Evolutionary conservation across 169 alveolate species (phyloP).

Genomic region (Plasmodium berghei): DNA sequence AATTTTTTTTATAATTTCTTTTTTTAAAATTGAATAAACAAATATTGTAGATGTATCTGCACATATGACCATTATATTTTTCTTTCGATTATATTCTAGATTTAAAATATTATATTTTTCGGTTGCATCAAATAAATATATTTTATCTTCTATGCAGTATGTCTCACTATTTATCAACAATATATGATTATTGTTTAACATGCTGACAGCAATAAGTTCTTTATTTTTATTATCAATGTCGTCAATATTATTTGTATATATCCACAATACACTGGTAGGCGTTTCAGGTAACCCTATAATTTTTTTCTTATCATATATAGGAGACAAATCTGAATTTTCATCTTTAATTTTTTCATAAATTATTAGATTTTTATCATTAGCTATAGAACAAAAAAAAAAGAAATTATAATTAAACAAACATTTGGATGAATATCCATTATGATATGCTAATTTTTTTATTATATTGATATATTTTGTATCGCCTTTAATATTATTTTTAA

Average conservation of each 20-base stretch:
- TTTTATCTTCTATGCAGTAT: slow-evolving; percentile 31
- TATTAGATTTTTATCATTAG: slow-evolving; percentile 72
- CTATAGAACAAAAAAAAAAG: slow-evolving; percentile 61
- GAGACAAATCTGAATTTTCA: slow-evolving; percentile 2
- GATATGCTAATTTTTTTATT: slow-evolving; percentile 35
- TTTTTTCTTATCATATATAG: slow-evolving; percentile 59
- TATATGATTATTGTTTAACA: slow-evolving; percentile 52
- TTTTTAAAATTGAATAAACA: slow-evolving; percentile 54
- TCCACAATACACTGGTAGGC: slow-evolving; percentile 64
- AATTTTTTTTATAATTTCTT: slow-evolving; percentile 44
- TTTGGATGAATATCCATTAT: slow-evolving; percentile 52
- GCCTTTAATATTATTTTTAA: slow-evolving; percentile 25
- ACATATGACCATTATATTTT: slow-evolving; percentile 65
- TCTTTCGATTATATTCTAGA: slow-evolving; percentile 48
- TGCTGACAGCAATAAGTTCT: slow-evolving; percentile 35
- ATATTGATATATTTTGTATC: slow-evolving; percentile 40
- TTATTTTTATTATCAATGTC: background rate
- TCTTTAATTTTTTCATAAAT: slow-evolving; percentile 53
- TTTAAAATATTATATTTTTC: slow-evolving; percentile 59
- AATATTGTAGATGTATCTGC: slow-evolving; percentile 67
- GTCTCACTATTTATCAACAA: slow-evolving; percentile 51
- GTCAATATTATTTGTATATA: background rate
- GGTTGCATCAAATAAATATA: slow-evolving; percentile 27
- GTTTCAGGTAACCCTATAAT: slow-evolving; percentile 61
- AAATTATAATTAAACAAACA: slow-evolving; percentile 57